Conservation (phyloP, 2,329 filamentous ascomycete species). For the Colletotrichum sp. region DNA sequence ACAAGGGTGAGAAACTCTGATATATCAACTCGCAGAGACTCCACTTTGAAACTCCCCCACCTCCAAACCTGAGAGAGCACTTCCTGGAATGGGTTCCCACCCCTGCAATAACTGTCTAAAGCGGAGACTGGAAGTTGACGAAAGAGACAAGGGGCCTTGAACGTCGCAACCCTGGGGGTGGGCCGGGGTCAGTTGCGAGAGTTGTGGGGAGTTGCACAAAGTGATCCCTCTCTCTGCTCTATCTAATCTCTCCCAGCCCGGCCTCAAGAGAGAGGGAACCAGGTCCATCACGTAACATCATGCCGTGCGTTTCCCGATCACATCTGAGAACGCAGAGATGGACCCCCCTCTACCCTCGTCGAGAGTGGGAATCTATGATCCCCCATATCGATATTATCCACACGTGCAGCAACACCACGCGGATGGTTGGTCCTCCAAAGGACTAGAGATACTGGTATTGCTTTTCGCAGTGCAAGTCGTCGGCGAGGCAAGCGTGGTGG, state of each 20-base stretch:
- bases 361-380: neutral
- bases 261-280: neutral
- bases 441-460: neutral
- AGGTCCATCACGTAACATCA: neutral
- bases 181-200: neutral
- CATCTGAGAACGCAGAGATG: neutral
- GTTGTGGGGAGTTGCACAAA: neutral
- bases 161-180: neutral
- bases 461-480: neutral
- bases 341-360: neutral
- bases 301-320: neutral
- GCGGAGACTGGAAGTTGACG: neutral
- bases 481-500: neutral
- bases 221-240: neutral
- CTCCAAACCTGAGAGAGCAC: neutral
- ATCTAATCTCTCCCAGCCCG: neutral
- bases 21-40: constrained; percentile 1
- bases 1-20: constrained; percentile 4
- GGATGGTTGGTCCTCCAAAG: neutral
- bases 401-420: constrained; percentile 9
- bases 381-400: neutral
- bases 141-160: neutral
- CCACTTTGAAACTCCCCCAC: neutral
- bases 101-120: constrained; percentile 5
- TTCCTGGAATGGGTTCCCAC: neutral